These are phyloP conservation scores for Aegilops tauschii DNA, from an alignment of 176 grass and related monocot species.

Conservation along the genomic window DNA sequence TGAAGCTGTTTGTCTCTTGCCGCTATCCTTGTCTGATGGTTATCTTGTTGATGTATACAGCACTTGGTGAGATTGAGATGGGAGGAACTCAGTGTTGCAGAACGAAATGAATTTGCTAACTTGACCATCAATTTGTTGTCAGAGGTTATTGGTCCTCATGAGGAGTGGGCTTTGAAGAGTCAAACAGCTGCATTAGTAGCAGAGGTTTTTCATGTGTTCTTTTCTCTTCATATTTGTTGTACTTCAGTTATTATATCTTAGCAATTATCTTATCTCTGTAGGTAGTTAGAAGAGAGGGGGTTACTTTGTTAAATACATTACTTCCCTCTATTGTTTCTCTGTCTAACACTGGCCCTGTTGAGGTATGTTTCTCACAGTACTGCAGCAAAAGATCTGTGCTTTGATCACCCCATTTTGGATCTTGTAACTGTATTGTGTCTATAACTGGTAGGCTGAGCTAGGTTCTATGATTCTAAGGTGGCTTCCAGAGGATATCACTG, in stretches of 20 bases:
- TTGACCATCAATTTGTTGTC: conserved; percentile 73
- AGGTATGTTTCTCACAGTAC: conserved; percentile 49
- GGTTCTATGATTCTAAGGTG: conserved; percentile 95
- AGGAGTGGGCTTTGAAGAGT: conserved; percentile 99
- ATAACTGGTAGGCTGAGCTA: conserved; percentile 78
- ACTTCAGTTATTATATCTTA: conserved; percentile 20
- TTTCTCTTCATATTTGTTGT: conserved; percentile 18
- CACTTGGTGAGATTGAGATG: conserved; percentile 96
- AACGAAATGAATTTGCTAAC: conserved; percentile 92
- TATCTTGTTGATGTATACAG: conserved; percentile 51
- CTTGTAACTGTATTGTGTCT: conserved; percentile 26
- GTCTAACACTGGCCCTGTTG: conserved; percentile 66
- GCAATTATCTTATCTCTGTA: conserved; percentile 40
- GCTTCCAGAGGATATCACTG: conserved; percentile 99
- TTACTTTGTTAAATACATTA: conserved; percentile 76
- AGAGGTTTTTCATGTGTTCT: conserved; percentile 54
- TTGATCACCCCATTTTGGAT: conserved; percentile 1
- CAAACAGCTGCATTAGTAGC: conserved; percentile 95
- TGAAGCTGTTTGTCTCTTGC: conserved; percentile 4
- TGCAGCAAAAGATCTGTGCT: conserved; percentile 18
- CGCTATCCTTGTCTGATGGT: conserved; percentile 15
- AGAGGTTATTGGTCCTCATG: conserved; percentile 70
- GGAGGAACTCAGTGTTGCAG: conserved; percentile 78
- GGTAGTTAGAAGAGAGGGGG: conserved; percentile 96
- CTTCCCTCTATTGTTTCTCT: conserved; percentile 82